phyloP scores from a whole-genome alignment of 2,329 filamentous ascomycete species.

The Beauveria bassiana region DNA sequence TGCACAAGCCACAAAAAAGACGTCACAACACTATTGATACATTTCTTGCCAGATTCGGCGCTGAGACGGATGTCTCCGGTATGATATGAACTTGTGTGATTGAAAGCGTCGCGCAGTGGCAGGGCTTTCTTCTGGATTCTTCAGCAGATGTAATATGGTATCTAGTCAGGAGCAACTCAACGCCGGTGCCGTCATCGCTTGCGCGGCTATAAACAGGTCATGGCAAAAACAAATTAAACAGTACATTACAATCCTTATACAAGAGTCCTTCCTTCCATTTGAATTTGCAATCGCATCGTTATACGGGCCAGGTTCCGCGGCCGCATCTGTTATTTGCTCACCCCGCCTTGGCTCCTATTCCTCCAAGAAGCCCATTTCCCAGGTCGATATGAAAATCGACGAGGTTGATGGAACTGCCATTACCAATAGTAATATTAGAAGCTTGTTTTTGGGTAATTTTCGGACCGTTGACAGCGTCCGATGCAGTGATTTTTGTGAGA shows the following conservation, averaged over 20 bases:
- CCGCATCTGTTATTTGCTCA: neutral
- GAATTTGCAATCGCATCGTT: neutral
- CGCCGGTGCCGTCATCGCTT: constrained; percentile 4
- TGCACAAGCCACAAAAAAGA: neutral
- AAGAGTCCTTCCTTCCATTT: neutral
- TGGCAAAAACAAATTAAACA: constrained; percentile 7
- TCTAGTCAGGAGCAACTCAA: constrained; percentile 6
- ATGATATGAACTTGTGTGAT: neutral
- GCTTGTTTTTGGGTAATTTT: constrained; percentile 33
- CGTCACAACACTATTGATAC: neutral
- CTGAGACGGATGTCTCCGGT: no score
- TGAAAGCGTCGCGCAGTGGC: neutral
- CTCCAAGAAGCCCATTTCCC: constrained; percentile 17
- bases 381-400: constrained; percentile 38
- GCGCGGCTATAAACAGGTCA: constrained; percentile 2
- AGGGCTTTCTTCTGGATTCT: neutral
- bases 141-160: neutral
- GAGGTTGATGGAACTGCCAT: constrained; percentile 41
- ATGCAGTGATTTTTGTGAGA: constrained; percentile 33
- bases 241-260: constrained; percentile 9
- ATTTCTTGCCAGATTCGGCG: no score
- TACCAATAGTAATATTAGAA: constrained; percentile 33
- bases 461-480: constrained; percentile 18
- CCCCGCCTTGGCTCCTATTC: neutral
- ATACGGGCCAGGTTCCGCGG: neutral